Evolutionary conservation across 1,284 basidiomycete species (phyloP), one percentile per base, ranked within the genome.

Genomic region (Heterobasidion parviporum): DNA sequence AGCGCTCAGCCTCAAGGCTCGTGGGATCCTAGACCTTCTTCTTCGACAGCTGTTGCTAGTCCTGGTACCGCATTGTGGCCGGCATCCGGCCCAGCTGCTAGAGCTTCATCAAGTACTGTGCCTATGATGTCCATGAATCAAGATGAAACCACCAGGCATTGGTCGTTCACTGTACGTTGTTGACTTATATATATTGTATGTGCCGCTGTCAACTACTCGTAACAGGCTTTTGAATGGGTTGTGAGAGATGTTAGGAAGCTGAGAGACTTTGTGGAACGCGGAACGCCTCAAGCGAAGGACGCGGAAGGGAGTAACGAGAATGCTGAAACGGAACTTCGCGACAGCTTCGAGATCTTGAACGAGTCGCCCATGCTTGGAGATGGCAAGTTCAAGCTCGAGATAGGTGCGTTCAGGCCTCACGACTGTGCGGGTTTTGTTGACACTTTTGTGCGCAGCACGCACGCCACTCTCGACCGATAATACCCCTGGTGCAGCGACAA

Each of bases 361-460:
- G 78, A 85, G 60, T 83, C 83, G 0, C 81, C 82, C 14, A 74
- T 81, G 54, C 72, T 88, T n/a, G 85, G 81, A 47, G 85, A 87
- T 57, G 80, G 80, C 54, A 85, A 85, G 67, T 89, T 83, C 72
- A 88, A 87, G 65, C 73, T 89, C 1, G 84, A 86, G 65, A 81
- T 86, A 58, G 77, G 82, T 80, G 55, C 38, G 75, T 64, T 26
- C 16, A 16, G 33, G 26, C 26, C 26, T 46, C 53, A 26, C 18
- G 18, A 26, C 2, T n/a, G 43, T 54, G 38, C 7, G 46, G 20
- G 2, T 26, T 9, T 49, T 6, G 14, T 15, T 38, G 33, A 41
- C 6, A 45, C n/a, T 52, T 8, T 57, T 41, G 36, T 16, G 33
- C 15, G 43, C 46, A 61, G 60, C 59, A n/a, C 56, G 54, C 7